Conservation (phyloP, 164 flowering plant genomes). For the Nymphaea colorata region DNA sequence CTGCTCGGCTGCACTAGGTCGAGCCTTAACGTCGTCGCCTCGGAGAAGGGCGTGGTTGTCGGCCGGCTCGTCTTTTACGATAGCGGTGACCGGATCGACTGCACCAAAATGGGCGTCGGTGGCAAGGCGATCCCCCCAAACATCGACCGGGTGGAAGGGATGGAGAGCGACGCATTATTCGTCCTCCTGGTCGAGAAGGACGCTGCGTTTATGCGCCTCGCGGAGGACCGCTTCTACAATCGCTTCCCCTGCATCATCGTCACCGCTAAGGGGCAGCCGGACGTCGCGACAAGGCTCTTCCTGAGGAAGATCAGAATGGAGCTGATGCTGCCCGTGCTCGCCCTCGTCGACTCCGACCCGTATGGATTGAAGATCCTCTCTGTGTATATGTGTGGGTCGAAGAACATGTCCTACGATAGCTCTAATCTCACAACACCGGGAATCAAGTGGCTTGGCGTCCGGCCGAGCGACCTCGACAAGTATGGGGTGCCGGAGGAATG, state of each 20-base stretch:
- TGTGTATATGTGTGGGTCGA: constrained; percentile 95
- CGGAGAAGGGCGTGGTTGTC: constrained; percentile 93
- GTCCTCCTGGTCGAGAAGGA: constrained; percentile 91
- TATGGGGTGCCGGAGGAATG: constrained; percentile 93
- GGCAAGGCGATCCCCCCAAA: constrained; percentile 98
- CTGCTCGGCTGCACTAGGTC: constrained; percentile 92
- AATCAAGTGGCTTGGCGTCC: constrained; percentile 90
- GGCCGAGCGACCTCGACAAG: constrained; percentile 97
- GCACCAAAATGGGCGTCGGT: constrained; percentile 97
- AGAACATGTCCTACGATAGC: constrained; percentile 98
- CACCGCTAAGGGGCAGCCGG: constrained; percentile 97
- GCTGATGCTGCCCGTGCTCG: constrained; percentile 80
- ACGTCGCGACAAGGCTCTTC: constrained; percentile 90
- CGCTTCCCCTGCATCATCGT: constrained; percentile 90
- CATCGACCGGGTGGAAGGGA: constrained; percentile 84
- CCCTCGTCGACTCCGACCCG: constrained; percentile 94
- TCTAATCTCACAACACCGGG: constrained; percentile 91
- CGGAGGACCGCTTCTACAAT: constrained; percentile 92
- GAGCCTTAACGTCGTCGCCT: constrained; percentile 76
- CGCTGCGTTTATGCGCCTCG: constrained; percentile 86
- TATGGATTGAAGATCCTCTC: constrained; percentile 91
- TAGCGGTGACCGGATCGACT: constrained; percentile 92
- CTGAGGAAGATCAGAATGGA: constrained; percentile 87
- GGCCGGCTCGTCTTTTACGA: constrained; percentile 80
- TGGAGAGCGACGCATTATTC: constrained; percentile 86